These are phyloP conservation scores for Cystobasidiaceae sp. DNA, from an alignment of 1,284 basidiomycete genomes.

Conservation along the genomic window DNA sequence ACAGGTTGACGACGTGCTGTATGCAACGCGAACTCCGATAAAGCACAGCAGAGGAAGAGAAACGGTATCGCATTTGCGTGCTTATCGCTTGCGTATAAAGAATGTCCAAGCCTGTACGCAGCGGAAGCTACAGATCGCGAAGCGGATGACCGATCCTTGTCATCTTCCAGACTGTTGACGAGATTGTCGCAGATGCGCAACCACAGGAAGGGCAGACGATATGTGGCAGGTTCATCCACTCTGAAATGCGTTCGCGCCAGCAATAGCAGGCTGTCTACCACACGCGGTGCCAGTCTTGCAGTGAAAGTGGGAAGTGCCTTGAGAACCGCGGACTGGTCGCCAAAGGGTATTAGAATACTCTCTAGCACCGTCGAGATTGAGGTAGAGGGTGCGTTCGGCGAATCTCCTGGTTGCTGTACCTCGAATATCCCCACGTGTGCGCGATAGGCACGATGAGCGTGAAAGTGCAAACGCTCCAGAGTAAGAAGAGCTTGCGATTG, in stretches of 20 bases:
- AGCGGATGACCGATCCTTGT: constrained; percentile 2
- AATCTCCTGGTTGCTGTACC: background rate
- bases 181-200: background rate
- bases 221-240: background rate
- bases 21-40: constrained; percentile 34
- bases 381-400: background rate
- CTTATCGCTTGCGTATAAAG: constrained; percentile 45
- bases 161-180: background rate
- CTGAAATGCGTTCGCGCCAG: background rate
- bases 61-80: constrained; percentile 42
- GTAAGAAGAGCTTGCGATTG: background rate
- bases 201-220: background rate
- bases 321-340: too few species aligned
- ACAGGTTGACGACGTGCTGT: background rate
- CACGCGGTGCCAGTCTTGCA: background rate
- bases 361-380: too few species aligned
- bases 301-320: background rate
- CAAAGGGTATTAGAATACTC: too few species aligned
- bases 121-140: constrained; percentile 42
- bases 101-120: constrained; percentile 48
- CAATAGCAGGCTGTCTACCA: constrained; percentile 8
- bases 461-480: background rate
- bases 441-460: background rate
- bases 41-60: constrained; percentile 39
- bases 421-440: too few species aligned